phyloP scores from a whole-genome alignment of 352 stramenopile genomes.

The Pseudoperonospora humuli region DNA sequence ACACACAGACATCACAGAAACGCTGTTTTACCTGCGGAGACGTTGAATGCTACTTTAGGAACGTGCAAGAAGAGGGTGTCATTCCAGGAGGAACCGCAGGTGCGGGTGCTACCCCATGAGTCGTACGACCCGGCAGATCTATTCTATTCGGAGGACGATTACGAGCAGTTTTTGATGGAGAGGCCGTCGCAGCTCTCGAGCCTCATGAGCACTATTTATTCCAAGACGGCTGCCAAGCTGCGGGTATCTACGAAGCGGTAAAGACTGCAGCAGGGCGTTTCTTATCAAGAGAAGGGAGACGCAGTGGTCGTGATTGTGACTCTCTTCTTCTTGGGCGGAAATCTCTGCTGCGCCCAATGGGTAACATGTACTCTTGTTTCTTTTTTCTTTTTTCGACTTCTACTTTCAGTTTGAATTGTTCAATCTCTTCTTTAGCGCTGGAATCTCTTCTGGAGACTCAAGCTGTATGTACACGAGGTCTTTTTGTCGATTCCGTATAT shows the following conservation, averaged over 20 bases:
- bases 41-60: neutral
- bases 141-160: constrained; percentile 50
- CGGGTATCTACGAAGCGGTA: constrained; percentile 41
- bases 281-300: neutral
- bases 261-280: neutral
- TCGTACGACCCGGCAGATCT: constrained; percentile 42
- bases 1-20: constrained; percentile 10
- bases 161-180: constrained; percentile 48
- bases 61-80: constrained; percentile 42
- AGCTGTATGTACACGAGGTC: too few species aligned
- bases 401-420: too few species aligned
- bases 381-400: too few species aligned
- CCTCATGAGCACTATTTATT: constrained; percentile 44
- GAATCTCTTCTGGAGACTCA: too few species aligned
- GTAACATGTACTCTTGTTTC: too few species aligned
- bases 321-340: too few species aligned
- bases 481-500: too few species aligned
- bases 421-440: too few species aligned
- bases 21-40: constrained; percentile 2
- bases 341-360: too few species aligned
- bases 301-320: too few species aligned
- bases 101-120: constrained; percentile 35
- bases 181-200: constrained; percentile 35
- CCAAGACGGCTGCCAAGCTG: constrained; percentile 49
- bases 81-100: constrained; percentile 42